Evolutionary conservation across 352 stramenopile species (phyloP).

Genomic region (Phytophthora palmivora): DNA sequence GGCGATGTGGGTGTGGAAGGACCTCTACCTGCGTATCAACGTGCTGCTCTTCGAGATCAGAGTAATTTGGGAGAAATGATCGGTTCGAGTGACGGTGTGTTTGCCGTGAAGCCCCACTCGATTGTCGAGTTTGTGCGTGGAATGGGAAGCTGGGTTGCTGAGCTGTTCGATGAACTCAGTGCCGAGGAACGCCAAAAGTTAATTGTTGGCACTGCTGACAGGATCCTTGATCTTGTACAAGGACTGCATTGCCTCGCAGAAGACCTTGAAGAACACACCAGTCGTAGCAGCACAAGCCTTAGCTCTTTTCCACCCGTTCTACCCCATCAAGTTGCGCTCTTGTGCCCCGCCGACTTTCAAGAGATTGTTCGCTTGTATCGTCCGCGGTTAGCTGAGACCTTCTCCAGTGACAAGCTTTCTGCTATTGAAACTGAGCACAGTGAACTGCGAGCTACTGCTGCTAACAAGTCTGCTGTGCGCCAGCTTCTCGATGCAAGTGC

Average conservation of each 20-base stretch:
- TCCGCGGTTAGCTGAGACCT: constrained; percentile 19
- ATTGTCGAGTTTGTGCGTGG: constrained; percentile 27
- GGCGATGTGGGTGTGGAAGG: constrained; percentile 33
- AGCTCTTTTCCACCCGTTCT: constrained; percentile 30
- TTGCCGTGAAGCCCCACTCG: constrained; percentile 29
- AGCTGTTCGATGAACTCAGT: constrained; percentile 24
- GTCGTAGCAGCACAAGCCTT: constrained; percentile 15
- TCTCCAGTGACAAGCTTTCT: constrained; percentile 19
- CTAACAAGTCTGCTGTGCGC: constrained; percentile 17
- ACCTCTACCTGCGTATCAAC: constrained; percentile 27
- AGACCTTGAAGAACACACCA: constrained; percentile 16
- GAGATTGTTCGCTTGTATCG: constrained; percentile 20
- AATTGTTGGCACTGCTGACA: constrained; percentile 18
- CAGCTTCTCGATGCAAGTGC: constrained; percentile 22
- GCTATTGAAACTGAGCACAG: constrained; percentile 25
- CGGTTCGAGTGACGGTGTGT: constrained; percentile 28
- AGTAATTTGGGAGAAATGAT: constrained; percentile 17
- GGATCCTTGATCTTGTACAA: constrained; percentile 23
- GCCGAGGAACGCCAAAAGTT: constrained; percentile 23
- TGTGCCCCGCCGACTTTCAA: constrained; percentile 30
- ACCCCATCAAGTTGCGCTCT: constrained; percentile 24
- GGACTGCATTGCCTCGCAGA: constrained; percentile 19
- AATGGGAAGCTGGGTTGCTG: constrained; percentile 25
- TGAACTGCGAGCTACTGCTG: constrained; percentile 29
- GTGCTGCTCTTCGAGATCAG: constrained; percentile 26